A percentile compares a stretch with the other conserved stretches of the same genome.
Evolutionary conservation across 2,329 filamentous ascomycete species (phyloP).

Genomic region (Diplodia mutila): DNA sequence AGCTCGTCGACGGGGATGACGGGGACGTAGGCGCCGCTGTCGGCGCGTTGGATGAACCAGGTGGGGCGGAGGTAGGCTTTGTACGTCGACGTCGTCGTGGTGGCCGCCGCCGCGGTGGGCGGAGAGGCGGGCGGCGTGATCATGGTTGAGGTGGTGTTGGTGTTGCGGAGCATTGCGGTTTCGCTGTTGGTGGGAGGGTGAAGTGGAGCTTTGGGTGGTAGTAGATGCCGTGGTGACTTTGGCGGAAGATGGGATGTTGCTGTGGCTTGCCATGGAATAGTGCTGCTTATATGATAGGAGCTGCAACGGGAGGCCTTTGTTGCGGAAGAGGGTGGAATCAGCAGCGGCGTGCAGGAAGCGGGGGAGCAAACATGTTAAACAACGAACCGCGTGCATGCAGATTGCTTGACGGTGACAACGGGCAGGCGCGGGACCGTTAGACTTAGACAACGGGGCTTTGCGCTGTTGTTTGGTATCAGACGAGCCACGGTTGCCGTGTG

Average conservation of each 20-base stretch:
- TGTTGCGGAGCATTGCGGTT: background rate
- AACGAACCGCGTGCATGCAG: background rate
- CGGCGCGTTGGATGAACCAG: slow-evolving; percentile 47
- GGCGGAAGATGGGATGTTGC: background rate
- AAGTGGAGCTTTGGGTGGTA: background rate
- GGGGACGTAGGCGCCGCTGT: slow-evolving; percentile 41
- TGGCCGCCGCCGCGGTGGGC: too few species aligned
- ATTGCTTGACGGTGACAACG: background rate
- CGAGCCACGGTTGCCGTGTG: background rate
- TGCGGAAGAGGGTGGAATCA: background rate
- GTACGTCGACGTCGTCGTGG: background rate
- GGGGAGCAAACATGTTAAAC: background rate
- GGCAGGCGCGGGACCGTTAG: background rate
- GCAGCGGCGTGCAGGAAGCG: background rate
- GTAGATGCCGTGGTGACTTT: background rate
- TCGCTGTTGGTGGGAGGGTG: background rate
- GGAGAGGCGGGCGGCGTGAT: background rate
- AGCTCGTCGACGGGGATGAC: slow-evolving; percentile 50
- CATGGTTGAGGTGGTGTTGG: background rate
- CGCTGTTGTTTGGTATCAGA: background rate
- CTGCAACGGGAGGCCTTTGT: background rate
- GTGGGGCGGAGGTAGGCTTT: slow-evolving; percentile 29
- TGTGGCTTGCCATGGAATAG: background rate
- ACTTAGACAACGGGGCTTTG: background rate
- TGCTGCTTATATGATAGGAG: background rate